phyloP scores from a whole-genome alignment of 2,329 filamentous ascomycete genomes.

The Diplodia corticola region DNA sequence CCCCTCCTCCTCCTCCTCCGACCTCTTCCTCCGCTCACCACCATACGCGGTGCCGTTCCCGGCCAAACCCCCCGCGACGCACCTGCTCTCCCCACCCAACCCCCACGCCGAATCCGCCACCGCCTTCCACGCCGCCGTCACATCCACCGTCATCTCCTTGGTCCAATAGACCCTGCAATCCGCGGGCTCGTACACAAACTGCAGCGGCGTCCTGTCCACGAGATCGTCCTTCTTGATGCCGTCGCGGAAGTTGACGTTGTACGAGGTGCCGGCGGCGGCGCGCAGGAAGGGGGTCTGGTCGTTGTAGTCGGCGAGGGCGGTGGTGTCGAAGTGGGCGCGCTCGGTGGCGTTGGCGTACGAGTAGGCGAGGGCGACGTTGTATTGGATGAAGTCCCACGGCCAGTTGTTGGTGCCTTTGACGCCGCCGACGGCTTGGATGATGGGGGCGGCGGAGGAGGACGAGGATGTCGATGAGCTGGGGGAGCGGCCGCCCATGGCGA shows the following conservation, averaged over 20 bases:
- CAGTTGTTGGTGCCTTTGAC: conserved; percentile 54
- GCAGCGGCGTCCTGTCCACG: conserved; percentile 49
- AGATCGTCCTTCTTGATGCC: conserved; percentile 46
- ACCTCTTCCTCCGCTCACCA: conserved; percentile 29
- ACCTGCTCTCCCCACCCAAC: conserved; percentile 29
- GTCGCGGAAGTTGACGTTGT: conserved; percentile 42
- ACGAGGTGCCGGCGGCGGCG: conserved; percentile 29
- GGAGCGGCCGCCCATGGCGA: conserved; percentile 61
- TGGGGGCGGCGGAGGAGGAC: conserved; percentile 41
- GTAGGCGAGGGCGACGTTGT: conserved; percentile 26
- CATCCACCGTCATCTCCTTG: conserved; percentile 54
- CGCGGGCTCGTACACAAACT: conserved; percentile 63
- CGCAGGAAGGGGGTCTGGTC: conserved; percentile 35
- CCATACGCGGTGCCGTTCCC: conserved; percentile 26
- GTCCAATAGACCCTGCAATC: conserved; percentile 65
- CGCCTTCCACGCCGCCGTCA: conserved; percentile 56
- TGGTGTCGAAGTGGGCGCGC: conserved; percentile 32
- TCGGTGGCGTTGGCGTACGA: conserved; percentile 29
- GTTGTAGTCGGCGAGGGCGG: conserved; percentile 37
- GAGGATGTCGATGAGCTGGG: not conserved
- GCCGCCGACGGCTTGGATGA: conserved; percentile 62
- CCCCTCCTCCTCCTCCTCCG: conserved; percentile 29
- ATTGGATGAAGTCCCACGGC: conserved; percentile 36
- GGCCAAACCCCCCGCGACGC: conserved; percentile 34
- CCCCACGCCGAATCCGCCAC: conserved; percentile 40